Conservation (phyloP, 2,329 filamentous ascomycete species). For the Fusarium sp. region DNA sequence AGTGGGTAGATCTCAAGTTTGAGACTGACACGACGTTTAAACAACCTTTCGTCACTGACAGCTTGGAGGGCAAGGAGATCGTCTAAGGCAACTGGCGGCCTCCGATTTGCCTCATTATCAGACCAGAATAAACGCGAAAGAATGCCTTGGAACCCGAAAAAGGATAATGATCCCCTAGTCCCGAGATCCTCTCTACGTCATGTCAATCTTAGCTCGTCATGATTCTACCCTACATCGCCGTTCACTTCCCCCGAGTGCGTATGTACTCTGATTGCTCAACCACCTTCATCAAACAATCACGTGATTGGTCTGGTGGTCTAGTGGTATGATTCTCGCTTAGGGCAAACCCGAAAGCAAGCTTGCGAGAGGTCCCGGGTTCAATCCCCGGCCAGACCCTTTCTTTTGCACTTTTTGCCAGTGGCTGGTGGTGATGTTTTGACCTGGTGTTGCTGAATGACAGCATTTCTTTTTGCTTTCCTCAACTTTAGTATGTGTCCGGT, state of each 20-base stretch:
- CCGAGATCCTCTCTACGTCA: not conserved
- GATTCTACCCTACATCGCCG: not conserved
- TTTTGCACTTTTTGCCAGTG: conserved; percentile 37
- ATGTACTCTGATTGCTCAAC: not conserved
- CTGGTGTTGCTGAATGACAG: not conserved
- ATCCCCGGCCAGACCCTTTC: conserved; percentile 58
- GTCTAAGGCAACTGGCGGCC: not conserved
- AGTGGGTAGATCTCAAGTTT: not conserved
- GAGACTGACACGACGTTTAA: not conserved
- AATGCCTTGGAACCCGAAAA: not conserved
- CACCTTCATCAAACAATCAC: not conserved
- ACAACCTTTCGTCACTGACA: not conserved
- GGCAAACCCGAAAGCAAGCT: conserved; percentile 56
- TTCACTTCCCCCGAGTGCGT: not conserved
- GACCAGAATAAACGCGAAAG: not conserved
- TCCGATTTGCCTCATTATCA: not conserved
- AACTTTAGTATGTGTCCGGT: not conserved
- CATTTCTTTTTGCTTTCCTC: not conserved
- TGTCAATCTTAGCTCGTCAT: not conserved
- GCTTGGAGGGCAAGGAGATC: not conserved
- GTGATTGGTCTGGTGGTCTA: conserved; percentile 66
- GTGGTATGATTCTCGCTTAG: conserved; percentile 80
- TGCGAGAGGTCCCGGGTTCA: conserved; percentile 62
- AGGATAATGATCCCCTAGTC: not conserved
- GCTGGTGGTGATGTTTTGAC: not conserved